These are phyloP conservation scores for Ormosia emarginata DNA, from an alignment of 306 rosid genomes.

Conservation along the genomic window DNA sequence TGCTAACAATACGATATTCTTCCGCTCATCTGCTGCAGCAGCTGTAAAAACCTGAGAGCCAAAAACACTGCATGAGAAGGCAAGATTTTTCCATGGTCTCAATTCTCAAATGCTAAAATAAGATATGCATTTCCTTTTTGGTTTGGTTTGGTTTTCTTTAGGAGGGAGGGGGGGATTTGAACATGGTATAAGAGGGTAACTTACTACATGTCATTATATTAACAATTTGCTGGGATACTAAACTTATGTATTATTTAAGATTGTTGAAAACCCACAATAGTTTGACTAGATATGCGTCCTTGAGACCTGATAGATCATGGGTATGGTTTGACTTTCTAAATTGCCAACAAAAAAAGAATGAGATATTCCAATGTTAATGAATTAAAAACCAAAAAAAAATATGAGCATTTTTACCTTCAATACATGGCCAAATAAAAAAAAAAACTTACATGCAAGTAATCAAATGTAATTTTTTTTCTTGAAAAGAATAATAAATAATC, in stretches of 20 bases:
- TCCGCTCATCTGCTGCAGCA: slow-evolving; percentile 95
- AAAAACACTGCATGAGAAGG: slow-evolving; percentile 35
- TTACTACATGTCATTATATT: background rate
- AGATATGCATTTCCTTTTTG: background rate
- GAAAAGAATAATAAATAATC: background rate
- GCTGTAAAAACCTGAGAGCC: slow-evolving; percentile 84
- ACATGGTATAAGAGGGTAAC: slow-evolving; percentile 4
- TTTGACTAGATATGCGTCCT: slow-evolving; percentile 1
- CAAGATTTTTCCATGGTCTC: slow-evolving; percentile 6
- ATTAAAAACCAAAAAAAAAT: background rate
- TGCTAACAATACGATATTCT: slow-evolving; percentile 87
- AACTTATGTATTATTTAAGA: background rate
- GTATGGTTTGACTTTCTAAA: background rate
- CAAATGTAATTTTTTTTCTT: background rate
- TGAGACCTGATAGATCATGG: background rate
- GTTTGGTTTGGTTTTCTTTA: background rate
- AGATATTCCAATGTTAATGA: background rate
- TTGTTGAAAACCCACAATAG: background rate
- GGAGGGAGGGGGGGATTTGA: background rate
- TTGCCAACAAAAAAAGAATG: background rate
- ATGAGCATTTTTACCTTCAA: background rate
- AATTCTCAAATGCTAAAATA: slow-evolving; percentile 12
- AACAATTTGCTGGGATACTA: slow-evolving; percentile 12
- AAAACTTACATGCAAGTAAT: background rate
- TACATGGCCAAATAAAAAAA: background rate